phyloP scores from a whole-genome alignment of 768 basidiomycete species.

The Infundibulicybe gibba region DNA sequence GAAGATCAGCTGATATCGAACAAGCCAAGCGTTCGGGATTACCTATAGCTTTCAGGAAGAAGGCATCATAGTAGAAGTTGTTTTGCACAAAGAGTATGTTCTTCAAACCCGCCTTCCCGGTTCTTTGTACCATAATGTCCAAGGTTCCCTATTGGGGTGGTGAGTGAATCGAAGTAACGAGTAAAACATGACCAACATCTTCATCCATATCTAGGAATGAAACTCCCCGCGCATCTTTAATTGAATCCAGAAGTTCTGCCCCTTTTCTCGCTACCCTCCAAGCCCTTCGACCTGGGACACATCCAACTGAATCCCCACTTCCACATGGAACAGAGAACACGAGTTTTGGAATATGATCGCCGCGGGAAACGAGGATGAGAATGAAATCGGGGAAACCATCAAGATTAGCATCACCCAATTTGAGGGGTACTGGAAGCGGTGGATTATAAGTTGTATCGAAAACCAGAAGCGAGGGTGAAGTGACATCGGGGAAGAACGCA shows the following conservation, averaged over 20 bases:
- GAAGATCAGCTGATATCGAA: no score
- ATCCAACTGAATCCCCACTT: slow-evolving; percentile 49
- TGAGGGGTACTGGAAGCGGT: slow-evolving; percentile 70
- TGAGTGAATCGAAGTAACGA: neutral
- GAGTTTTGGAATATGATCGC: slow-evolving; percentile 53
- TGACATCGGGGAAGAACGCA: slow-evolving; percentile 45
- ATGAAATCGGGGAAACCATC: slow-evolving; percentile 94
- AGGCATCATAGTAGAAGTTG: slow-evolving; percentile 97
- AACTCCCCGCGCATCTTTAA: slow-evolving; percentile 77
- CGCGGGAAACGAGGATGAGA: slow-evolving; percentile 43
- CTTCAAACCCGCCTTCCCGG: slow-evolving; percentile 60
- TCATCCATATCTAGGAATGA: slow-evolving; percentile 93
- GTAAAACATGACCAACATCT: slow-evolving; percentile 58
- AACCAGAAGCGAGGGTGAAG: slow-evolving; percentile 59
- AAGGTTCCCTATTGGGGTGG: slow-evolving; percentile 60
- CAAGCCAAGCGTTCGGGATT: slow-evolving; percentile 14
- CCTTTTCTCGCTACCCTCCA: slow-evolving; percentile 57
- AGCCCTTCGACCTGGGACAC: slow-evolving; percentile 51
- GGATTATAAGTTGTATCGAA: slow-evolving; percentile 64
- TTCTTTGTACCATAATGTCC: slow-evolving; percentile 89
- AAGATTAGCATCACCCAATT: slow-evolving; percentile 85
- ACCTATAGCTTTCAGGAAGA: slow-evolving; percentile 98
- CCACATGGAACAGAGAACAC: slow-evolving; percentile 61
- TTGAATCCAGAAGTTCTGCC: slow-evolving; percentile 52
- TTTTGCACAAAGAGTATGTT: slow-evolving; percentile 86